phyloP scores from a whole-genome alignment of 176 grass and related monocot genomes.

The Lolium multiflorum region DNA sequence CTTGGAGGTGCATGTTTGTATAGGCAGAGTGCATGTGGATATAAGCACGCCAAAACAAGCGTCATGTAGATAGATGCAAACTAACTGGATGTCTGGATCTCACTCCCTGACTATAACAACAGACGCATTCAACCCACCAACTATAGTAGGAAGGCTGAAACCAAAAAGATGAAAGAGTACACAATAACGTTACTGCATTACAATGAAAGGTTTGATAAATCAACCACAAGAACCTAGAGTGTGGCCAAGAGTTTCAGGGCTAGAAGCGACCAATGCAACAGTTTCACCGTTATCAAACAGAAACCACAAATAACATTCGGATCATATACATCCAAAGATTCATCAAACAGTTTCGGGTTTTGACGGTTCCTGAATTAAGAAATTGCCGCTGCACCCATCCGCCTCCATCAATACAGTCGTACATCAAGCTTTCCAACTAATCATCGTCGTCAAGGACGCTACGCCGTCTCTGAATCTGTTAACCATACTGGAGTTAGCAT shows the following conservation, averaged over 20 bases:
- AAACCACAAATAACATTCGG: neutral
- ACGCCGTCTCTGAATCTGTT: conserved; percentile 84
- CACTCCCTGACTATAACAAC: neutral
- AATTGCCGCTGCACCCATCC: neutral
- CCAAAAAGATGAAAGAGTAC: neutral
- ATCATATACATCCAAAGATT: neutral
- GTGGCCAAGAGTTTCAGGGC: neutral
- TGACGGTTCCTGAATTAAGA: neutral
- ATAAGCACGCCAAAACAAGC: too few species aligned
- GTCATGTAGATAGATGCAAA: neutral
- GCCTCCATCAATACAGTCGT: neutral
- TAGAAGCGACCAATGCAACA: neutral
- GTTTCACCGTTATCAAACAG: neutral
- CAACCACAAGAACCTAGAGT: neutral
- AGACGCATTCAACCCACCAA: neutral
- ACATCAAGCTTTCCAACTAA: conserved; percentile 33
- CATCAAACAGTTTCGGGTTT: neutral
- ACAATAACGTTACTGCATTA: neutral
- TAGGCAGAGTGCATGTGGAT: too few species aligned
- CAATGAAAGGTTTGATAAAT: neutral
- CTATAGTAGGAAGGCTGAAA: neutral
- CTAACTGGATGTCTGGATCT: neutral
- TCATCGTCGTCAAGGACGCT: conserved; percentile 82
- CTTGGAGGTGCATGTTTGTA: too few species aligned
- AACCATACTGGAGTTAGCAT: neutral